Evolutionary conservation across 306 rosid genomes (phyloP), one percentile per base, ranked within the genome.

Genomic region (Herpetospermum pedunculosum): DNA sequence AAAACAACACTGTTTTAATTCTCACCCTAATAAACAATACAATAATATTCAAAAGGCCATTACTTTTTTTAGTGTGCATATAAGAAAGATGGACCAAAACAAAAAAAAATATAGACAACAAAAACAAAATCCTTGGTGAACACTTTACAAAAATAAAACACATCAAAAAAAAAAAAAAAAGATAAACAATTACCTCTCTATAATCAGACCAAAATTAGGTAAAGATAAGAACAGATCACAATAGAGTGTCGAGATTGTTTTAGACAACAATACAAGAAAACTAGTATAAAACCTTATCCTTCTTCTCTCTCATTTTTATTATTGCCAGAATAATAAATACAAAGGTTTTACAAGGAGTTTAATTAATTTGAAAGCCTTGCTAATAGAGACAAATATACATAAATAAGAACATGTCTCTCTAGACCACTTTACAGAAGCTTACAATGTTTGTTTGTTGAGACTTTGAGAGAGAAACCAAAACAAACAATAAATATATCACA

Each of bases 381-480:
- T 64, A 38, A 63, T 28, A 57, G 4, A 41, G 50, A 44, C 73
- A 67, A 64, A 67, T 23, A 67, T 41, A 25, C 53, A 67, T 64
- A 64, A 38, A 64, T 64, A 64, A 19, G 1, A 19, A 38, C 49
- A 38, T 64, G 9, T 65, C 49, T 59, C 25, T 59, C 50, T 65
- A 34, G 1, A 35, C 37, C 37, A 58, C 12, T 23, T 41, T 41
- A 67, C 73, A 67, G 2, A 67, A 67, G 26, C 52, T 64, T 64
- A 64, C 72, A 38, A 63, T 64, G 72, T 38, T 21, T 64, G 72
- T 64, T n/a, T n/a, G n/a, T n/a, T n/a, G n/a, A n/a, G n/a, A n/a
- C n/a, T n/a, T n/a, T 64, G 49, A 64, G 4, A 64, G n/a, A 35
- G 29, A 63, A 35, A 60, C 47, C 46, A 63, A 63, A 64, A 26